These are phyloP conservation scores for Grosmannia clavigera DNA, from an alignment of 2,329 filamentous ascomycete genomes.

Conservation along the genomic window DNA sequence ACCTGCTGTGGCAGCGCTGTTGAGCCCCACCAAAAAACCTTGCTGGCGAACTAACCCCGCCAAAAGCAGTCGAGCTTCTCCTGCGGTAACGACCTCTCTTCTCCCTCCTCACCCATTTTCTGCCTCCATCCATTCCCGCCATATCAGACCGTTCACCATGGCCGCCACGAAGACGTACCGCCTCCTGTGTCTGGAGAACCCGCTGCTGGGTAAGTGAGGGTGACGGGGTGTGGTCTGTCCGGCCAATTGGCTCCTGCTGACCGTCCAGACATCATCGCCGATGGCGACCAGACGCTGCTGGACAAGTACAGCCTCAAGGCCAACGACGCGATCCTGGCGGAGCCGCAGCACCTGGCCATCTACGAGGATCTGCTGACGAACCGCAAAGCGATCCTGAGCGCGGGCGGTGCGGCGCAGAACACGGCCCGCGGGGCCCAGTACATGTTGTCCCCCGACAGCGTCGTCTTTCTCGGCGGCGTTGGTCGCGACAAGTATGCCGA, in stretches of 20 bases:
- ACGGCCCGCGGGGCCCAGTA: slow-evolving; percentile 94
- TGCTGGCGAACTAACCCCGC: slow-evolving; percentile 9
- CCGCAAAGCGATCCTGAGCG: slow-evolving; percentile 86
- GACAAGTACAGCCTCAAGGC: slow-evolving; percentile 88
- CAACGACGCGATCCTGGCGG: slow-evolving; percentile 95
- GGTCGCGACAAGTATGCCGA: slow-evolving; percentile 94
- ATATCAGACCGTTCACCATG: slow-evolving; percentile 40
- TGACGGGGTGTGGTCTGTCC: not conserved
- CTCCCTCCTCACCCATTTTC: not conserved
- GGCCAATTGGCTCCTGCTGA: not conserved
- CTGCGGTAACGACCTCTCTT: not conserved
- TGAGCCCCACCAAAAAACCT: slow-evolving; percentile 11
- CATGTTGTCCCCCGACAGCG: slow-evolving; percentile 77
- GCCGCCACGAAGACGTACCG: slow-evolving; percentile 66
- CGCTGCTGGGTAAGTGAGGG: slow-evolving; percentile 63
- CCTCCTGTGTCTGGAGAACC: slow-evolving; percentile 92
- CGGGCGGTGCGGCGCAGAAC: slow-evolving; percentile 95
- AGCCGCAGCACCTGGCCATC: slow-evolving; percentile 76
- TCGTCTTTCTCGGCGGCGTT: slow-evolving; percentile 87
- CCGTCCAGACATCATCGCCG: slow-evolving; percentile 70
- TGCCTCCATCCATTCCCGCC: not conserved
- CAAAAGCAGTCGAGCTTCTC: not conserved
- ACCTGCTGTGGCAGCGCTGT: not conserved
- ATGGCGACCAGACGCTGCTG: slow-evolving; percentile 71
- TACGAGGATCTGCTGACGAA: slow-evolving; percentile 92